Evolutionary conservation across 2,329 filamentous ascomycete genomes (phyloP), one percentile per base, ranked within the genome.

Genomic region (Cadophora sp.): DNA sequence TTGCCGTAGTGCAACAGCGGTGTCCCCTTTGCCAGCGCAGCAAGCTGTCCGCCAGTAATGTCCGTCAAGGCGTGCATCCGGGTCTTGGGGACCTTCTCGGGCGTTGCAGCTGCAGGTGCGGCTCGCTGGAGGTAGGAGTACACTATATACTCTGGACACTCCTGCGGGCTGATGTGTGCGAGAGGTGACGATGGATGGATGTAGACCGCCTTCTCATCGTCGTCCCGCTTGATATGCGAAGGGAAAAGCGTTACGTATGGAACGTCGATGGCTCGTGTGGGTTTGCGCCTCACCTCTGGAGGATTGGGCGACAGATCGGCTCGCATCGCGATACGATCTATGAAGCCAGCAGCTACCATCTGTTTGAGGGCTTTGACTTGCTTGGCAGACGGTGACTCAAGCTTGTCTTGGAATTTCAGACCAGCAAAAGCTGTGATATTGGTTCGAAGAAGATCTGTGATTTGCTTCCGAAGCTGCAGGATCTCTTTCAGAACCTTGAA

Each of bases 321-420:
- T 68, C 96, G 92, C 73, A 98, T 94, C 55, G 96, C 96, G 48
- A 99, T 87, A 73, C 97, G 92, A 79, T 99, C 96, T 75, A 98
- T 89, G 81, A 97, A 98, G 0, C 95, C 96, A 0, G 93, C 91
- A 0, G 95, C 93, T 24, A 93, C 89, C 81, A 98, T 96, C 76
- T 97, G 93, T 78, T 96, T 97, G 33, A 99, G 83, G 0, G 93
- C 89, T 56, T 89, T 89, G 33, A 96, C 82, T 75, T 94, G 90
- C 71, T 89, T 91, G 7, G 88, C 81, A 0, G 87, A 86, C 0
- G 88, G 88, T 0, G 83, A 82, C 58, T 85, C 82, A 2, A 91
- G 81, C 73, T 83, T 84, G 36, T 88, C 86, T 64, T 84, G 79
- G 71, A 85, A 85, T 63, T 81, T 80, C 41, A 82, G 85, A 81